phyloP scores from a whole-genome alignment of 2,329 filamentous ascomycete species.

The Magnaporthiopsis incrustans region DNA sequence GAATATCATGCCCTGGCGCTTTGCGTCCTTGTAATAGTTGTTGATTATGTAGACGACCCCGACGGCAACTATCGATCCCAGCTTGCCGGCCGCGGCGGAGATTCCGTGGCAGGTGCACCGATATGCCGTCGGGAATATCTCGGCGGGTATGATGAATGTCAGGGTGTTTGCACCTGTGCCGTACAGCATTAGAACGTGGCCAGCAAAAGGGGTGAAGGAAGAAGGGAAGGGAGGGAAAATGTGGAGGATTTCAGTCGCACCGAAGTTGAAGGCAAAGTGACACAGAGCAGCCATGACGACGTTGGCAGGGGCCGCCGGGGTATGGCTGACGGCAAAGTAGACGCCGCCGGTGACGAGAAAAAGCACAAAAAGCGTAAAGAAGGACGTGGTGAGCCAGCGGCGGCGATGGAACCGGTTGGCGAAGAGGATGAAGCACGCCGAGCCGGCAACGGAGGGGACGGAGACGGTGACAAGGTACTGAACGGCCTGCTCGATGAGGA shows the following conservation, averaged over 20 bases:
- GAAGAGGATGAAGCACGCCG: slow-evolving; percentile 38
- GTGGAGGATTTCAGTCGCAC: slow-evolving; percentile 20
- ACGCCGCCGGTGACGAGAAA: slow-evolving; percentile 42
- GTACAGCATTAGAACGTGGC: background rate
- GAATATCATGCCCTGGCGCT: slow-evolving; percentile 40
- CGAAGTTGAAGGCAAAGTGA: slow-evolving; percentile 49
- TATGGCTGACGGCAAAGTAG: slow-evolving; percentile 39
- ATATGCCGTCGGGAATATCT: slow-evolving; percentile 57
- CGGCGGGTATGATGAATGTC: slow-evolving; percentile 56
- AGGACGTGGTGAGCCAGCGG: slow-evolving; percentile 41
- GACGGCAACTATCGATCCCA: slow-evolving; percentile 46
- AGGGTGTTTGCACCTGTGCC: slow-evolving; percentile 47
- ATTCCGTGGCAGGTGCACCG: slow-evolving; percentile 56
- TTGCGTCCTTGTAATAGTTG: slow-evolving; percentile 30
- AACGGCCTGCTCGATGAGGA: slow-evolving; percentile 42
- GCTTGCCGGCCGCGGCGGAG: slow-evolving; percentile 51
- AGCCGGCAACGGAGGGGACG: slow-evolving; percentile 41
- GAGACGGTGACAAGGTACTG: slow-evolving; percentile 46
- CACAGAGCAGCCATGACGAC: slow-evolving; percentile 43
- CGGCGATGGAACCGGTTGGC: slow-evolving; percentile 40
- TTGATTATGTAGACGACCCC: slow-evolving; percentile 44
- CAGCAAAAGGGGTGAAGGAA: background rate
- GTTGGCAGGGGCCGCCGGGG: slow-evolving; percentile 33
- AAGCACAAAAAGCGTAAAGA: slow-evolving; percentile 35
- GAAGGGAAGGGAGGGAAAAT: background rate